phyloP scores from a whole-genome alignment of 345 rosid species.

The Gossypium australe region DNA sequence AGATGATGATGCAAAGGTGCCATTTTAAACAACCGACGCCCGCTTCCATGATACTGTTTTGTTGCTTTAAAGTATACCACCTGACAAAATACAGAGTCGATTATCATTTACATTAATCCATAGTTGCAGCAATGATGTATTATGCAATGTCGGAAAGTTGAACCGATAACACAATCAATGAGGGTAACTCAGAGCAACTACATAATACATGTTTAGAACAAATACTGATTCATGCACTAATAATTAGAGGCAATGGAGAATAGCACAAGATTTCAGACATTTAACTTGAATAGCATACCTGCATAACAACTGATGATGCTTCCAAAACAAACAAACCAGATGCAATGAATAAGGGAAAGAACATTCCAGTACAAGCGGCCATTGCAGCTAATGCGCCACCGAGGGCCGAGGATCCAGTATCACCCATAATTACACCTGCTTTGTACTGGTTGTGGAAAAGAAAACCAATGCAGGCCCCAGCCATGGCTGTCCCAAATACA shows the following conservation, averaged over 20 bases:
- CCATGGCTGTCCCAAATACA: slow-evolving; percentile 91
- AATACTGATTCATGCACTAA: background rate
- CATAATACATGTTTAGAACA: background rate
- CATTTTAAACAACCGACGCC: slow-evolving; percentile 39
- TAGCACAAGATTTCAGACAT: background rate
- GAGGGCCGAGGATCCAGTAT: slow-evolving; percentile 76
- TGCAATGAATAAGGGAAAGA: slow-evolving; percentile 72
- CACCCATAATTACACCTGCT: slow-evolving; percentile 82
- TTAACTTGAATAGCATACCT: slow-evolving; percentile 33
- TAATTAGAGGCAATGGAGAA: background rate
- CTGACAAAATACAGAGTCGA: slow-evolving; percentile 21
- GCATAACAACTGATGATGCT: slow-evolving; percentile 54
- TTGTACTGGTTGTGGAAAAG: slow-evolving; percentile 77
- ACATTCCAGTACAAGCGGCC: slow-evolving; percentile 97
- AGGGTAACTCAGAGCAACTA: background rate
- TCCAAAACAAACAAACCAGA: slow-evolving; percentile 74
- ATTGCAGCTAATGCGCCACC: slow-evolving; percentile 94
- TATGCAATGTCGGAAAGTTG: background rate
- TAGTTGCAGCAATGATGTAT: background rate
- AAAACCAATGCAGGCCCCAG: slow-evolving; percentile 92
- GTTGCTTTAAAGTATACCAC: slow-evolving; percentile 36
- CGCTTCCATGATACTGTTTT: slow-evolving; percentile 29
- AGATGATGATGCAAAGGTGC: slow-evolving; percentile 53
- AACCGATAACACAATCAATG: background rate
- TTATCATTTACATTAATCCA: background rate